Conservation (phyloP, 768 basidiomycete species). For the Suillus discolor region DNA sequence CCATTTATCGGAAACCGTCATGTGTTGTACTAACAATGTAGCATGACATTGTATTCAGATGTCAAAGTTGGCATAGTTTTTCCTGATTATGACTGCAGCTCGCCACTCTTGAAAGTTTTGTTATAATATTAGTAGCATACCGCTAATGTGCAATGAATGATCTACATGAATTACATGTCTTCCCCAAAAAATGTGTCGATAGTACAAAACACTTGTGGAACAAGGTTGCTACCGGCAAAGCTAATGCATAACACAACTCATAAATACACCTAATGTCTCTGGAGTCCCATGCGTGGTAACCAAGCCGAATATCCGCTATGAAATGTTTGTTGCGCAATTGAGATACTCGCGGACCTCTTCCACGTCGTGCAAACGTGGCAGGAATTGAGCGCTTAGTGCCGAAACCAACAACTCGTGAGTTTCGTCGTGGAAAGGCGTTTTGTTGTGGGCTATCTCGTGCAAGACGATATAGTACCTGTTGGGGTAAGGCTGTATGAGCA, state of each 20-base stretch:
- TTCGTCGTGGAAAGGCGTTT: slow-evolving; percentile 26
- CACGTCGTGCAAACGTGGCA: background rate
- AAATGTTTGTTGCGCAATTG: background rate
- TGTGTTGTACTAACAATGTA: too few relatives aligned
- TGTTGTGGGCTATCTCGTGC: slow-evolving; percentile 30
- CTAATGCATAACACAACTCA: background rate
- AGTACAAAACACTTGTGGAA: too few relatives aligned
- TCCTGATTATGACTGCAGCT: too few relatives aligned
- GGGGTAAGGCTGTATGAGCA: background rate
- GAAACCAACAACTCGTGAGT: slow-evolving; percentile 27
- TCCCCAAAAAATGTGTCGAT: too few relatives aligned
- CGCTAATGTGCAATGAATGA: too few relatives aligned
- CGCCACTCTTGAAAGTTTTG: too few relatives aligned
- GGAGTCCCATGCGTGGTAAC: background rate
- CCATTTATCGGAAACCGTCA: too few relatives aligned
- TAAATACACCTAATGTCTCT: background rate
- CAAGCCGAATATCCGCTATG: background rate
- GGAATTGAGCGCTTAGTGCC: background rate
- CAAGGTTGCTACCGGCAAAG: background rate
- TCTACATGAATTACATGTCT: too few relatives aligned
- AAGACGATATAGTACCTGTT: slow-evolving; percentile 31
- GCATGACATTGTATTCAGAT: too few relatives aligned
- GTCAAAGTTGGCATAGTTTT: too few relatives aligned
- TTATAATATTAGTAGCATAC: too few relatives aligned
- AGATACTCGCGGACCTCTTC: background rate